Evolutionary conservation across 495 filamentous ascomycete species (phyloP).

Genomic region (Usnea hakonensis): DNA sequence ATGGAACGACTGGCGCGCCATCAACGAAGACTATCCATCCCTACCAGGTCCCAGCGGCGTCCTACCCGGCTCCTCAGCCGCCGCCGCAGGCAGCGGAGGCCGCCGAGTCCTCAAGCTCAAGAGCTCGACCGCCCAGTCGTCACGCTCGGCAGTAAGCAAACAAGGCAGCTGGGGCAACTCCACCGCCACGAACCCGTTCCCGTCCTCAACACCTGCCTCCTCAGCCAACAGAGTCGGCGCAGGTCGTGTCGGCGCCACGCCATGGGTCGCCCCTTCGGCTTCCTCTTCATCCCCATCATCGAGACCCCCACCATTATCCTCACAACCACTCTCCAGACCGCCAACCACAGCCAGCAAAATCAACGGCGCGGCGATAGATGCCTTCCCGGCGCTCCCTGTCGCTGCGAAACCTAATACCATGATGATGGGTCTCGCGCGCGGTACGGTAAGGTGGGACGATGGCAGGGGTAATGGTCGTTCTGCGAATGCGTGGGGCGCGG

Average conservation of each 20-base stretch:
- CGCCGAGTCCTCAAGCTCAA: slow-evolving; percentile 65
- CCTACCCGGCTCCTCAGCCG: slow-evolving; percentile 39
- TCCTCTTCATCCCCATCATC: slow-evolving; percentile 23
- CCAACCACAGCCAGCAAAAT: slow-evolving; percentile 23
- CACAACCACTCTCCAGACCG: slow-evolving; percentile 27
- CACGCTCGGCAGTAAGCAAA: slow-evolving; percentile 49
- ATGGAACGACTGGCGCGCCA: slow-evolving; percentile 91
- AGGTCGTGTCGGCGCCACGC: slow-evolving; percentile 39
- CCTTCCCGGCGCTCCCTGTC: slow-evolving; percentile 75
- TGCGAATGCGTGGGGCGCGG: slow-evolving; percentile 41
- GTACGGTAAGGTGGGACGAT: slow-evolving; percentile 62
- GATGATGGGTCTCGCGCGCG: slow-evolving; percentile 69
- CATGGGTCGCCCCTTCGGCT: slow-evolving; percentile 35
- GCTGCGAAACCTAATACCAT: slow-evolving; percentile 71
- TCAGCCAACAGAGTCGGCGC: slow-evolving; percentile 33
- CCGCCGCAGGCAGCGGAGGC: slow-evolving; percentile 38
- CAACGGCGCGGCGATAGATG: slow-evolving; percentile 40
- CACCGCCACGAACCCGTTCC: slow-evolving; percentile 38
- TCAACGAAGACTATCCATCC: slow-evolving; percentile 93
- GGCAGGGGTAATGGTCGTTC: slow-evolving; percentile 27
- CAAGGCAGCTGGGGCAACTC: slow-evolving; percentile 43
- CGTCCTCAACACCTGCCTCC: slow-evolving; percentile 39
- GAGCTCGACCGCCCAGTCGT: slow-evolving; percentile 67
- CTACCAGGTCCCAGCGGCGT: slow-evolving; percentile 65
- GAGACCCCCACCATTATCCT: slow-evolving; percentile 20